Evolutionary conservation across 1,284 basidiomycete genomes (phyloP).

Genomic region (Microbotryomycetes sp.): DNA sequence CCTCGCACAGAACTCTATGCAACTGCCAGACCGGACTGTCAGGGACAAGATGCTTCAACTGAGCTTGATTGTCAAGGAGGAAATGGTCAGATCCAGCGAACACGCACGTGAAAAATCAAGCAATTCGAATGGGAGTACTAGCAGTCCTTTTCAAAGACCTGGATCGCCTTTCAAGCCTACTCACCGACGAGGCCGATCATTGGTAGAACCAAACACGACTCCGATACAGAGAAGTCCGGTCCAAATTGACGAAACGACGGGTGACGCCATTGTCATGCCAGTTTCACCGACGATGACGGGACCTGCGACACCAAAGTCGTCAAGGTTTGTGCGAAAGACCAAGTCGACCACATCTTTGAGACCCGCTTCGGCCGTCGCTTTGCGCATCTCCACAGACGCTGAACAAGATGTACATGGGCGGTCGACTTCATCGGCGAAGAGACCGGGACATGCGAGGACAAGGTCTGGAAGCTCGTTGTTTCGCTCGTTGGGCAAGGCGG

Average conservation of each 20-base stretch:
- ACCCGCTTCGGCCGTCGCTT: background rate
- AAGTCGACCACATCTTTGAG: conserved; percentile 19
- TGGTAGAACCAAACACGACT: background rate
- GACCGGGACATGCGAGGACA: background rate
- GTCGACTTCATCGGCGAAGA: too few relatives aligned
- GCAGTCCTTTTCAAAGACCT: too few relatives aligned
- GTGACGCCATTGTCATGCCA: background rate
- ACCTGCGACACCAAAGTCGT: too few relatives aligned
- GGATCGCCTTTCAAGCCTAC: background rate
- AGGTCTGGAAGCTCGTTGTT: background rate
- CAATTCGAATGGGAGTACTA: too few relatives aligned
- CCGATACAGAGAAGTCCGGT: background rate
- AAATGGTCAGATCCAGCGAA: conserved; percentile 22
- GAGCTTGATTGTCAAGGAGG: conserved; percentile 21
- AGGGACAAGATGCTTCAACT: conserved; percentile 25
- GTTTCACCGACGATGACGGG: too few relatives aligned
- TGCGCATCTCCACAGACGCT: too few relatives aligned
- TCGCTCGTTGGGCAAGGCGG: conserved; percentile 7
- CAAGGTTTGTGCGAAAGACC: conserved; percentile 18
- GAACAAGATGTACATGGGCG: too few relatives aligned
- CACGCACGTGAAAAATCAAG: background rate
- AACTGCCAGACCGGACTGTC: conserved; percentile 20
- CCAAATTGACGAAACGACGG: background rate
- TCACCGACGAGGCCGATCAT: background rate
- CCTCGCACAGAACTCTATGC: conserved; percentile 24